phyloP scores from a whole-genome alignment of 2,329 filamentous ascomycete species.

The Shiraia sp. region DNA sequence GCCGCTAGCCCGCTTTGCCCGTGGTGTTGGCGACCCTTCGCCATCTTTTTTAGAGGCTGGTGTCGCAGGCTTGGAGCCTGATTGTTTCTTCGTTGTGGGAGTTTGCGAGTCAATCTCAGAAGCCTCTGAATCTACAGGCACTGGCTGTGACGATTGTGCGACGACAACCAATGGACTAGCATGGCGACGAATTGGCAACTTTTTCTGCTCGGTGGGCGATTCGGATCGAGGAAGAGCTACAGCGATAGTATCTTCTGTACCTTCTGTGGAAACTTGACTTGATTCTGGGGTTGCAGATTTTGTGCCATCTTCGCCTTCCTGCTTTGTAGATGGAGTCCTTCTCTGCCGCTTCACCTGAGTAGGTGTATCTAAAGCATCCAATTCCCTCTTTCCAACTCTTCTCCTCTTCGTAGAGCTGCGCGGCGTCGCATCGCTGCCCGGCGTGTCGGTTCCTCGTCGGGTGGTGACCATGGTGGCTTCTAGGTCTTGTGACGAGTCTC shows the following conservation, averaged over 20 bases:
- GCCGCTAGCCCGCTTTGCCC: constrained; percentile 10
- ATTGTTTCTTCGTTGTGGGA: constrained; percentile 17
- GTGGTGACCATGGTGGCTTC: constrained; percentile 40
- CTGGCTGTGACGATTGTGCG: constrained; percentile 13
- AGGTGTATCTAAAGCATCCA: constrained; percentile 37
- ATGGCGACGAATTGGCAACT: constrained; percentile 24
- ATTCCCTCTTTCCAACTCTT: constrained; percentile 29
- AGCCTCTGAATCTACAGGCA: constrained; percentile 9
- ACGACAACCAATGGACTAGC: constrained; percentile 30
- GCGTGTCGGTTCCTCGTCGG: constrained; percentile 35
- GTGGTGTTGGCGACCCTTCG: constrained; percentile 31
- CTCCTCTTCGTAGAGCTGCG: constrained; percentile 30
- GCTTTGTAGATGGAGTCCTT: constrained; percentile 20
- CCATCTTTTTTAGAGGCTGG: constrained; percentile 25
- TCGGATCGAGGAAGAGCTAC: constrained; percentile 10
- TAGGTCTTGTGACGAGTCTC: constrained; percentile 12
- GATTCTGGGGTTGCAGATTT: constrained; percentile 4
- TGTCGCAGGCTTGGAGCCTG: constrained; percentile 28
- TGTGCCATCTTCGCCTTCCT: constrained; percentile 11
- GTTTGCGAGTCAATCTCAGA: constrained; percentile 13
- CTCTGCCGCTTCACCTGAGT: constrained; percentile 33
- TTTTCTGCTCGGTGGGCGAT: constrained; percentile 11
- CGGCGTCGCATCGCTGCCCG: constrained; percentile 27
- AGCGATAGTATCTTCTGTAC: constrained; percentile 13
- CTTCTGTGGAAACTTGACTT: constrained; percentile 14